phyloP scores from a whole-genome alignment of 805 yeast genomes.

The Myxozyma sirexii region DNA sequence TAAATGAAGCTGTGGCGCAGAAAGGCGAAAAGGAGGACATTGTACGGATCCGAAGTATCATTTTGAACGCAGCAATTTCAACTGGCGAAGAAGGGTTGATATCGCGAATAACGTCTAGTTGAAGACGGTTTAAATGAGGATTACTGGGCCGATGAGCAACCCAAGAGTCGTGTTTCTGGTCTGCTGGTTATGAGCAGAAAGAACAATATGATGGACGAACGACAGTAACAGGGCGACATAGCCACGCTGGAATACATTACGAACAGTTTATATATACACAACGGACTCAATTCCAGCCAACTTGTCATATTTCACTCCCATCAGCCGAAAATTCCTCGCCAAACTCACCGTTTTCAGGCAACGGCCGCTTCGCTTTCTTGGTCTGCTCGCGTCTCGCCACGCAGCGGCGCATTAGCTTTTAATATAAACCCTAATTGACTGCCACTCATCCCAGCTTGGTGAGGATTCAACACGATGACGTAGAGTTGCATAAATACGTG shows the following conservation, averaged over 20 bases:
- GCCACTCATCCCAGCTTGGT: conserved; percentile 1
- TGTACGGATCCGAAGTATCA: neutral
- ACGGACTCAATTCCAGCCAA: no score
- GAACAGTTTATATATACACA: no score
- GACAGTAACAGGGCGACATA: no score
- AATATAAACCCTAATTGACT: no score
- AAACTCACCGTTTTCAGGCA: neutral
- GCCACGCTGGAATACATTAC: no score
- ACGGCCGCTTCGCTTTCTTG: neutral
- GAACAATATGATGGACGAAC: no score
- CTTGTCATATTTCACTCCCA: neutral
- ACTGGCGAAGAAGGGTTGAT: conserved; percentile 10
- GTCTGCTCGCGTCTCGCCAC: no score
- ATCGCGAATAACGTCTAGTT: neutral
- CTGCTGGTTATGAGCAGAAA: no score
- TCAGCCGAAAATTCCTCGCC: neutral
- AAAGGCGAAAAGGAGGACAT: neutral
- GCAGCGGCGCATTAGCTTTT: neutral
- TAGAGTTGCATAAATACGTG: neutral
- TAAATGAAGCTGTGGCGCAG: conserved; percentile 6
- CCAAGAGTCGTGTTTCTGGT: no score
- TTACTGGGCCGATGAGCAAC: no score
- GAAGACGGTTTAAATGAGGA: no score
- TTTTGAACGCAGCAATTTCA: conserved; percentile 19
- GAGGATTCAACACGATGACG: conserved; percentile 1